Evolutionary conservation across 768 basidiomycete genomes (phyloP), one percentile per base, ranked within the genome.

Genomic region (Cyathus striatus): DNA sequence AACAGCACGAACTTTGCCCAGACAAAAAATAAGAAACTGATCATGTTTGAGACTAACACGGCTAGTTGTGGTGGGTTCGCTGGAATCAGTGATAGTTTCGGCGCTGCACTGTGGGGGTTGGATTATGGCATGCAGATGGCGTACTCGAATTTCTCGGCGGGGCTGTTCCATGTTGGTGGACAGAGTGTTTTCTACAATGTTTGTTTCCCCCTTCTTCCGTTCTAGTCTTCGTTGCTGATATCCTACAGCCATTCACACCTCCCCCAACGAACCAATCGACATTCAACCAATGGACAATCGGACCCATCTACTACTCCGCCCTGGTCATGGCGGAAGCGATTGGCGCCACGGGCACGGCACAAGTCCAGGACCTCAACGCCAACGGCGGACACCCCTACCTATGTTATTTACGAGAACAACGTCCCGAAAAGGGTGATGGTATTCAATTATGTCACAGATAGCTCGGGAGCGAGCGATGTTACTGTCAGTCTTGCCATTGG

Each of bases 351-450:
- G 81, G 81, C 59, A 64, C 59, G 1, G 78, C 84, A 1, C 84
- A 77, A 46, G 70, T 91, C 23, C 61, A 86, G 24, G 89, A 91
- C 59, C 68, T 87, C 23, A 57, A 58, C n/a, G 69, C 72, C 37
- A 78, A 76, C 50, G 54, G 52, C 35, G 71, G 61, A 64, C 49
- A 84, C 82, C 4, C 83, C 87, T 45, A 69, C 75, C 5, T 84
- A 89, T 55, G 84, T 76, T 5, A 75, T 91, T 41, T 90, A 90
- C 55, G 86, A 91, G 57, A 73, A 83, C 44, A 78, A 78, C 14
- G 65, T 58, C 3, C 76, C 83, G 3, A 70, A 72, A 6, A 74
- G 82, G 33, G 69, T 87, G 1, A 81, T 78, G 6, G 54, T 91
- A 40, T 76, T 90, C 65, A 92, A 91, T 59, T 90, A 76, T 53